A percentile compares a stretch with the other conserved stretches of the same genome.
Evolutionary conservation across 495 filamentous ascomycete species (phyloP).

Genomic region (Penicillium atrosanguineum): DNA sequence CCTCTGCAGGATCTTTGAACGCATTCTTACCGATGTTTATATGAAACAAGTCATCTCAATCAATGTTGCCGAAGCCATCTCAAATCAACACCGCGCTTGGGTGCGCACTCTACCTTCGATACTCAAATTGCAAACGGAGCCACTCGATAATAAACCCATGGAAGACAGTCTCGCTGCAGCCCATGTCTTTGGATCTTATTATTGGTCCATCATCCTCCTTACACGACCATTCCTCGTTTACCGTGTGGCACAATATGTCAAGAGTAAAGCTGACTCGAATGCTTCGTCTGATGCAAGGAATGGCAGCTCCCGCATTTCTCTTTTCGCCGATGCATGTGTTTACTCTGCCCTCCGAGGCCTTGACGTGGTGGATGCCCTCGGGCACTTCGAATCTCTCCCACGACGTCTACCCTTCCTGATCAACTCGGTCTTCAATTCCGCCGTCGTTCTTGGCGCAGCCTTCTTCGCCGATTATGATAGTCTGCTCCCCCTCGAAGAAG

Average conservation of each 20-base stretch:
- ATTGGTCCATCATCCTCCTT: constrained; percentile 72
- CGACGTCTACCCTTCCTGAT: constrained; percentile 67
- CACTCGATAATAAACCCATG: constrained; percentile 37
- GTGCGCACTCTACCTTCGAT: constrained; percentile 35
- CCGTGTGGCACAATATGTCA: constrained; percentile 46
- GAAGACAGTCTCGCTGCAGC: constrained; percentile 61
- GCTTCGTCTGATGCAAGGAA: constrained; percentile 19
- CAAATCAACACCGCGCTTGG: constrained; percentile 52
- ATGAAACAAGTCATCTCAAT: constrained; percentile 68
- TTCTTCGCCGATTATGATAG: constrained; percentile 65
- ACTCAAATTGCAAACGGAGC: constrained; percentile 36
- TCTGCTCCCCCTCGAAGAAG: constrained; percentile 51
- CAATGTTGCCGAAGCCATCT: constrained; percentile 61
- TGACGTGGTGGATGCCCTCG: constrained; percentile 56
- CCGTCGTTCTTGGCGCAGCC: constrained; percentile 65
- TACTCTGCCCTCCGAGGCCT: constrained; percentile 67
- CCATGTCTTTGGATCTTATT: constrained; percentile 67
- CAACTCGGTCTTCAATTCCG: constrained; percentile 72
- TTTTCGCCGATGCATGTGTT: constrained; percentile 69
- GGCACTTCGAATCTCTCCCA: constrained; percentile 59
- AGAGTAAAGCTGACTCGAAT: constrained; percentile 31
- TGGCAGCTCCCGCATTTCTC: constrained; percentile 50
- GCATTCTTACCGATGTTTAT: constrained; percentile 66
- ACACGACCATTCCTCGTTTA: constrained; percentile 65
- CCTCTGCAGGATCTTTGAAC: constrained; percentile 62